These are phyloP conservation scores for Pichia sp. DNA, from an alignment of 1,139 yeast genomes.

Conservation along the genomic window DNA sequence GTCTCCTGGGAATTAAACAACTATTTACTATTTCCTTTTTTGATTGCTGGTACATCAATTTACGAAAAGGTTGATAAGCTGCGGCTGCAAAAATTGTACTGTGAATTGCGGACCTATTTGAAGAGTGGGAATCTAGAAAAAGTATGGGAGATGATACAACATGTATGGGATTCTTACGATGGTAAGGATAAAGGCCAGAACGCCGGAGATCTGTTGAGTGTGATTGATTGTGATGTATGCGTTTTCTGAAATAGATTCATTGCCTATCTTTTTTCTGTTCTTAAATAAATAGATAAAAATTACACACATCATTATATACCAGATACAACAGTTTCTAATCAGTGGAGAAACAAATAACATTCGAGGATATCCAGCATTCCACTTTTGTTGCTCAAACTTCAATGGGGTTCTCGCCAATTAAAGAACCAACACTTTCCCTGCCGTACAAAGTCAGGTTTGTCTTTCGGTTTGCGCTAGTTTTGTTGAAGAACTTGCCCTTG, in stretches of 20 bases:
- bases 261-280: not conserved
- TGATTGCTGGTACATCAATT: constrained; percentile 24
- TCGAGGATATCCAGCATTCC: not conserved
- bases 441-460: constrained; percentile 17
- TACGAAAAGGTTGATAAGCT: constrained; percentile 21
- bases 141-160: constrained; percentile 21
- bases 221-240: constrained; percentile 1
- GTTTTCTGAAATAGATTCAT: not conserved
- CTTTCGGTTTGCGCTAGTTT: constrained; percentile 15
- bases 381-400: not conserved
- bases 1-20: constrained; percentile 15
- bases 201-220: not conserved
- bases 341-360: not conserved
- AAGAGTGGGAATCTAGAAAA: constrained; percentile 15
- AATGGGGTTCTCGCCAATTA: not conserved
- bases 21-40: constrained; percentile 21
- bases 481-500: constrained; percentile 25
- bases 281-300: not conserved
- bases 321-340: too few relatives aligned
- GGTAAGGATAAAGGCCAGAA: not conserved
- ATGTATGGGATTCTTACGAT: constrained; percentile 18
- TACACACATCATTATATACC: not conserved
- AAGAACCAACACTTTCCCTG: constrained; percentile 22
- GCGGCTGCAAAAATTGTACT: constrained; percentile 17
- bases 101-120: constrained; percentile 12